phyloP scores from a whole-genome alignment of 1,284 basidiomycete species.

The Cutaneotrichosporon sp. region DNA sequence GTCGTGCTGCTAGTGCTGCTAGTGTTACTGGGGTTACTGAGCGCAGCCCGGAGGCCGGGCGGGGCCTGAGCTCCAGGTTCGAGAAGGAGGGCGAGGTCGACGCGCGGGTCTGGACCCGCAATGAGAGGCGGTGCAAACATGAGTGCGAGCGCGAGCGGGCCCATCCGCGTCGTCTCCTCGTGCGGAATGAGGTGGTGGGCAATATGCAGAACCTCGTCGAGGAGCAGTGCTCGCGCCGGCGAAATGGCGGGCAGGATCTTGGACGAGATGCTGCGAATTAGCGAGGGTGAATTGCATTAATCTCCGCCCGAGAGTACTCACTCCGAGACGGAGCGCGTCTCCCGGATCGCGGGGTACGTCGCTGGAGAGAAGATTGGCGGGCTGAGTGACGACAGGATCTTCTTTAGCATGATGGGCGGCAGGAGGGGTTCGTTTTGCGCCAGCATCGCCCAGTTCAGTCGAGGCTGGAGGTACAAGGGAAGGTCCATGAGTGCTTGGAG shows the following conservation, averaged over 20 bases:
- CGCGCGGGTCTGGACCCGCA: slow-evolving; percentile 27
- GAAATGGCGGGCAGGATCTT: slow-evolving; percentile 20
- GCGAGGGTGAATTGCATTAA: too few species aligned
- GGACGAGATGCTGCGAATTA: slow-evolving; percentile 20
- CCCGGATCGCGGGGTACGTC: slow-evolving; percentile 21
- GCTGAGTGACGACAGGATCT: not conserved
- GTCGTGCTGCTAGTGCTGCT: not conserved
- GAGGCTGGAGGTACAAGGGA: slow-evolving; percentile 25
- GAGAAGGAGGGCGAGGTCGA: slow-evolving; percentile 36
- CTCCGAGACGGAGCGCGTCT: slow-evolving; percentile 11
- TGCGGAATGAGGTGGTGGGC: slow-evolving; percentile 24
- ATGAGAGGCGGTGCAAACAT: slow-evolving; percentile 38
- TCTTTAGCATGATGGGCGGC: slow-evolving; percentile 23
- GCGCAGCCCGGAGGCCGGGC: slow-evolving; percentile 4
- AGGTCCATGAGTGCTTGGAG: slow-evolving; percentile 27
- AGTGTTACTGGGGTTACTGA: too few species aligned
- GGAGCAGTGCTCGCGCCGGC: slow-evolving; percentile 9
- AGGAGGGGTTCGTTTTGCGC: slow-evolving; percentile 32
- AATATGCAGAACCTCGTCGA: slow-evolving; percentile 21
- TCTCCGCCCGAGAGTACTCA: too few species aligned
- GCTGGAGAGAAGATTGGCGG: slow-evolving; percentile 20
- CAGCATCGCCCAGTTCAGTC: slow-evolving; percentile 31
- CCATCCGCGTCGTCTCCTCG: slow-evolving; percentile 31
- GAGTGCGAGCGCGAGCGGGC: slow-evolving; percentile 28
- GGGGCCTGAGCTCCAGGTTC: slow-evolving; percentile 20